Base-by-base conservation (phyloP, 2,329 filamentous ascomycete genomes). In the Ophiognomonia clavigignenti-juglandacearum region DNA sequence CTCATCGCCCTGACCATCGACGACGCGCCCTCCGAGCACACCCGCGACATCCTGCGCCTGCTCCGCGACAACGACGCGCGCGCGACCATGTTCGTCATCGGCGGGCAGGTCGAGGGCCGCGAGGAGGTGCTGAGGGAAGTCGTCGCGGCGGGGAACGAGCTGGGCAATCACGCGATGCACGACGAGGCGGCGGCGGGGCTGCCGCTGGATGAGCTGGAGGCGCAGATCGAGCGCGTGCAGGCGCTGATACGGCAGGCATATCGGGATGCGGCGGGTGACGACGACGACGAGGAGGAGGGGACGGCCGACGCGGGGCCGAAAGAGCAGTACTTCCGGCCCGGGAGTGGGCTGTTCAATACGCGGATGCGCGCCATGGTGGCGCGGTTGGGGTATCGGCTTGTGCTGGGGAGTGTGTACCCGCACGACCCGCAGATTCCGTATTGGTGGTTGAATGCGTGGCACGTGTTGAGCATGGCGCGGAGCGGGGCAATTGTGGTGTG, bases 71-170 rank as follows among this genome's bases (percentile, higher is more conserved):
- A 88, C 59, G 73, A 77, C 47, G 88, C 85, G 13, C 79, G 74
- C 18, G 90, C 90, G 0, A 96, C 90, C 0, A 93, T 95, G 64
- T 96, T 96, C 64, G 75, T 95, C 26, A 95, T 96, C 57, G 90
- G 90, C 8, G 77, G 76, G 3, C 89, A 96, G 67, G 82, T 88
- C 9, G 56, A 69, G 3, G 63, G 60, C 8, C 58, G 71, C 23
- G 74, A 83, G 59, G 67, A 70, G 6, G 64, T 75, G 3, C 70
- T 89, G 26, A 65, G 73, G 36, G 70, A 77, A 32, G 68, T 86
- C 2, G 70, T 87, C n/a, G 68, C 70, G 31, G 70, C 67, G 40
- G 83, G 82, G 19, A 79, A 86, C 62, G 86, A 90, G 69, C 71
- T 96, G 4, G 90, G 79, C 20, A 96, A 96, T 66, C 90, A 96